Base-by-base conservation (phyloP, 169 alveolate species). In the Plasmodium chabaudi region DNA sequence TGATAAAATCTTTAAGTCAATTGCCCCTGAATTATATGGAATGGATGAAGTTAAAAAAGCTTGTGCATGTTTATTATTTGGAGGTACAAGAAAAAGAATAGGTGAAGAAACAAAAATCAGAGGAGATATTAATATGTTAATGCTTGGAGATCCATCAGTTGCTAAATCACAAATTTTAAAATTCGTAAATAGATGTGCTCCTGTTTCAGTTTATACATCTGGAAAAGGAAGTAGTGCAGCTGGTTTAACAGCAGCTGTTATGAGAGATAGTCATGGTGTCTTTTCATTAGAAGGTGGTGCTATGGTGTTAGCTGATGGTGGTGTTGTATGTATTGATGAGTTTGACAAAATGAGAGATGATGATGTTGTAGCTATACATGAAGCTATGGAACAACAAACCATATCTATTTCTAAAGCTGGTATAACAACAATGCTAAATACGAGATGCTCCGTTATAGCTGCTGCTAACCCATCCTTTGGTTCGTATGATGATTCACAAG, bases 381-480 rank as follows among this genome's bases (percentile, higher is more conserved):
- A 99, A 92, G 99, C 99, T 17, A 99, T 99, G 99, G 99, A 99
- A 92, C 99, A 99, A 94, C 99, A 93, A 55, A 99, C 99, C 6
- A 98, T 99, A 25, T 96, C 99, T 34, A 98, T 99, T 72, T 99
- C 99, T 5, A 99, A 99, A 94, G 99, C 99, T 9, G 99, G 99
- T 25, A 98, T 99, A 87, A 99, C 99, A 9, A 98, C 99, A 1
- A 97, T 98, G 92, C 91, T 97, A 68, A 97, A 97, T 88, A 95
- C 99, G n/a, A 93, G 99, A 63, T 97, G 99, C 51, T 96, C 99
- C 12, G 99, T 99, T 12, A 94, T 99, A 46, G 99, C 99, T 12
- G 99, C 99, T 1, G 99, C 99, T 9, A 99, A 99, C 71, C 99
- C 99, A 15, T 95, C 98, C 3, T 97, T 98, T 91, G 99, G 99